Evolutionary conservation across 1,284 basidiomycete genomes (phyloP), one percentile per base, ranked within the genome.

Genomic region (Rhizopogon hawkerae): DNA sequence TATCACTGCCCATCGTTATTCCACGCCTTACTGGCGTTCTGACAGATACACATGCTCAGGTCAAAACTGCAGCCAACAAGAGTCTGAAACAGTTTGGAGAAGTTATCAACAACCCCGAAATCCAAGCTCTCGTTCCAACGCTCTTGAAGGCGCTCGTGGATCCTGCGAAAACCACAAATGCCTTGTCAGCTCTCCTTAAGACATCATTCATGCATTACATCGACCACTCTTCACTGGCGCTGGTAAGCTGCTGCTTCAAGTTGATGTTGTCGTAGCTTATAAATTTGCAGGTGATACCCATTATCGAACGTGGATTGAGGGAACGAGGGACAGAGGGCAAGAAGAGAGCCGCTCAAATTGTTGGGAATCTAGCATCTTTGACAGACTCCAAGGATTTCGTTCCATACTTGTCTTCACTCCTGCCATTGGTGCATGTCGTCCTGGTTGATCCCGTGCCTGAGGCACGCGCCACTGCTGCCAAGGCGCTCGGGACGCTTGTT

Each of bases 201-300:
- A 98, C 92, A 7, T 92, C 92, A 5, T 99, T 98, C 69, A 90
- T 93, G 69, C 96, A 99, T 65, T 98, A 97, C 63, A 95, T 99
- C 58, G 96, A 98, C 60, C 90, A 94, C 45, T 96, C 96, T 0
- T 98, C 96, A 2, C 74, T 98, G n/a, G 96, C 96, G 14, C 71
- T 99, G 59, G 91, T 92, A 53, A 59, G 81, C 68, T 23, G 39
- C 31, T 38, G 33, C 45, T 46, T 21, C 46, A 47, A 10, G 14
- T 2, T 44, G 11, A 47, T 35, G 35, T 42, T 35, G 18, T 55
- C 1, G 51, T 63, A 43, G 58, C 44, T 51, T 23, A 38, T 9
- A 33, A 16, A 18, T 41, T 16, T 3, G 21, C 48, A 92, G 89
- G 85, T 98, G 49, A 83, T 98, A 54, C 96, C 96, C 1, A 96